Evolutionary conservation across 208 protist species (phyloP), one percentile per base, ranked within the genome.

Genomic region (Porcisia deanei): DNA sequence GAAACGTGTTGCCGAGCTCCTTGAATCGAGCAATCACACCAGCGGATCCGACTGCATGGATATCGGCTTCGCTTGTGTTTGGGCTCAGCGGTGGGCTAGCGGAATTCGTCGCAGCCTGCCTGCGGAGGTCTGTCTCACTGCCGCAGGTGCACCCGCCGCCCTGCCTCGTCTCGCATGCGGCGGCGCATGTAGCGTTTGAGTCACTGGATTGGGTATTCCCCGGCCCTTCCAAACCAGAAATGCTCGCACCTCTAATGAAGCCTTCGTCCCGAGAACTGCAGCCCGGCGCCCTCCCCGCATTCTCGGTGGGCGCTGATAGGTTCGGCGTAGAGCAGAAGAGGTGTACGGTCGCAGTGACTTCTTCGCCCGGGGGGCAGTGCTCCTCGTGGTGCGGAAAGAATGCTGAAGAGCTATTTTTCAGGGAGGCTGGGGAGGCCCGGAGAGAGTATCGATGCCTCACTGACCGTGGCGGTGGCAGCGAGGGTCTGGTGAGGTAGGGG

Each of bases 1-100:
- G 88, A 80, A 53, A 74, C 16, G 76, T 72, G 64, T 97, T 97
- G 52, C 91, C 95, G 12, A 76, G 49, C 75, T 96, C 90, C 34
- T 85, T 84, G 53, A 89, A 73, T 25, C 71, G 71, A 37, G 75
- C 65, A 30, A 77, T 54, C 14, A 76, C 20, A 20, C 12, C 70
- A 30, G 57, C 20, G 22, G 14, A 5, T 14, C 22, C 61, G 6
- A n/a, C 37, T 49, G 8, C 47, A 59, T 37, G 61, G 10, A 58
- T 9, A 16, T 18, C 25, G 63, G 3, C 66, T 25, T 41, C 22
- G 25, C 47, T 41, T 6, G 45, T 34, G 20, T 54, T 16, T n/a
- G 41, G 49, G 52, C 41, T 58, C 47, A 30, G n/a, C 43, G 14
- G 14, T 20, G 59, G 22, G n/a, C 30, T 14, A 0, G 6, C 66